A percentile compares a stretch with the other conserved stretches of the same genome.
These are phyloP conservation scores for Aspergillus uvarum DNA, from an alignment of 2,329 filamentous ascomycete species.

Conservation along the genomic window DNA sequence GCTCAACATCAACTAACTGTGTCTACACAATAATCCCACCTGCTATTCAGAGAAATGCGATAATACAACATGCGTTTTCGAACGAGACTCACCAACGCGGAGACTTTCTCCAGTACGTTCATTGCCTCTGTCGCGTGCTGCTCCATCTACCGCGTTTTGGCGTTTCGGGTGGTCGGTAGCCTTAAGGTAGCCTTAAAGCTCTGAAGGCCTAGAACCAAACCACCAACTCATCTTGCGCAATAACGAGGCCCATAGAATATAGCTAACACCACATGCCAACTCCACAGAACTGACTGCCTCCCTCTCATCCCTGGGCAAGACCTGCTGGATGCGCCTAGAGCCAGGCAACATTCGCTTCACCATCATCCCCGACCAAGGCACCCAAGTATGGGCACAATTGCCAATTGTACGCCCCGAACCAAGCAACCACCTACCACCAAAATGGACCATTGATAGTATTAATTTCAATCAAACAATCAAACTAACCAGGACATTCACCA, in stretches of 20 bases:
- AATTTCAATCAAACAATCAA: too few relatives aligned
- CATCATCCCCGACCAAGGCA: conserved; percentile 89
- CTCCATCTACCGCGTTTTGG: background rate
- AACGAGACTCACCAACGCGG: conserved; percentile 32
- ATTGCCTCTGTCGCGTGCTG: background rate
- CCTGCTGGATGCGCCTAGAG: conserved; percentile 87
- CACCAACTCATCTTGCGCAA: conserved; percentile 19
- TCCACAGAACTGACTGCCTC: conserved; percentile 61
- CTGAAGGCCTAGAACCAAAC: background rate
- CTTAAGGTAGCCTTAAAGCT: background rate
- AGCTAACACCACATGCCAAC: conserved; percentile 8
- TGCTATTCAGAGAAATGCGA: background rate
- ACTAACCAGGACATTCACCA: conserved; percentile 12
- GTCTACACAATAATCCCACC: too few relatives aligned
- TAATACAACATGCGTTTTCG: conserved; percentile 34
- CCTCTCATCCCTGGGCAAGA: conserved; percentile 68
- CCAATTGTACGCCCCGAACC: conserved; percentile 31
- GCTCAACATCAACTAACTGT: background rate
- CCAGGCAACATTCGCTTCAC: conserved; percentile 88
- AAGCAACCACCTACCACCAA: background rate
- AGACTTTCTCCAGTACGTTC: conserved; percentile 53
- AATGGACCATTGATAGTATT: too few relatives aligned
- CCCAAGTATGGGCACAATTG: conserved; percentile 90
- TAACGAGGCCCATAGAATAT: background rate
- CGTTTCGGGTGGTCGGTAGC: background rate